These are phyloP conservation scores for Dictyostelium capitatum DNA, from an alignment of 78 protist species.

Conservation along the genomic window DNA sequence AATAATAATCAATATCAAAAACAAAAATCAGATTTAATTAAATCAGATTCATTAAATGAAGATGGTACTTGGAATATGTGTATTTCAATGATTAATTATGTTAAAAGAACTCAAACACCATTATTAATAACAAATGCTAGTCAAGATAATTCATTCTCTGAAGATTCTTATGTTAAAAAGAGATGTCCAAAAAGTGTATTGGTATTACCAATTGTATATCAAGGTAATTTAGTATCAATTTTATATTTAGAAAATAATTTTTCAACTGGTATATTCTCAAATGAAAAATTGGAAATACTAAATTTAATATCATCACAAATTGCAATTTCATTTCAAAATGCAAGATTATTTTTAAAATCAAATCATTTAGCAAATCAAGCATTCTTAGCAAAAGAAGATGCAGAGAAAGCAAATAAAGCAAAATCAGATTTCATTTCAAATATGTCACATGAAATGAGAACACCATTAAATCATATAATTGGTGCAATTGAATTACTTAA, in stretches of 20 bases:
- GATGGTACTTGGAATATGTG: slow-evolving; percentile 66
- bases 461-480: slow-evolving; percentile 63
- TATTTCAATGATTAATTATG: slow-evolving; percentile 54
- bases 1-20: background rate
- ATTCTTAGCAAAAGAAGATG: slow-evolving; percentile 60
- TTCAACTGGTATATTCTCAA: slow-evolving; percentile 42
- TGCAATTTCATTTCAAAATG: slow-evolving; percentile 55
- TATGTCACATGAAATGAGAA: slow-evolving; percentile 72
- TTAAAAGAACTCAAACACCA: slow-evolving; percentile 34
- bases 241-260: slow-evolving; percentile 53
- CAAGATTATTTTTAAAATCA: slow-evolving; percentile 26
- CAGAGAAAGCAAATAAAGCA: slow-evolving; percentile 60
- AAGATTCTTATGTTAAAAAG: slow-evolving; percentile 16
- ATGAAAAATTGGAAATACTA: slow-evolving; percentile 17
- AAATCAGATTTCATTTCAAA: slow-evolving; percentile 61
- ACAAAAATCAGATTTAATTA: background rate
- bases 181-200: slow-evolving; percentile 32
- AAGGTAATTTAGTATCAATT: slow-evolving; percentile 62
- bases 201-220: slow-evolving; percentile 53
- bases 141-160: slow-evolving; percentile 39
- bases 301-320: slow-evolving; percentile 52
- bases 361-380: slow-evolving; percentile 67
- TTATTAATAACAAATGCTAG: slow-evolving; percentile 49
- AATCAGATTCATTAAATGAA: slow-evolving; percentile 5
- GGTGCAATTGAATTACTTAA: slow-evolving; percentile 41